These are phyloP conservation scores for Pythium coloratum DNA, from an alignment of 352 stramenopile species.

Conservation along the genomic window DNA sequence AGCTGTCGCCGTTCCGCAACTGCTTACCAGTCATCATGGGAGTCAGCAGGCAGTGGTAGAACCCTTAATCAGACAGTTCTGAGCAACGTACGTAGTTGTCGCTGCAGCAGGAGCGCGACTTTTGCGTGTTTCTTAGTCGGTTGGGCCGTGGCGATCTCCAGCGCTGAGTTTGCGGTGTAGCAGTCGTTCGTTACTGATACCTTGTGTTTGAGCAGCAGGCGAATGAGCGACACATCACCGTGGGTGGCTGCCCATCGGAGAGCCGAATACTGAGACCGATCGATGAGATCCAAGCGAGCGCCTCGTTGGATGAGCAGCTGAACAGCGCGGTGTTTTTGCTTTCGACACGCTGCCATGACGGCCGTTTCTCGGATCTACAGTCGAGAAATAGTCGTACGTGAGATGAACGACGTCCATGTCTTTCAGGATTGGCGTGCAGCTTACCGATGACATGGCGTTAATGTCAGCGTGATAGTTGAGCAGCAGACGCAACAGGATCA, in stretches of 20 bases:
- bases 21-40: constrained; percentile 2
- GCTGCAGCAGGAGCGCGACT: constrained; percentile 44
- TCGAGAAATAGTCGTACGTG: background rate
- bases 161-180: constrained; percentile 45
- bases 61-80: background rate
- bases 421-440: background rate
- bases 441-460: constrained; percentile 48
- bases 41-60: background rate
- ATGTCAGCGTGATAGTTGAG: constrained; percentile 61
- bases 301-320: constrained; percentile 47
- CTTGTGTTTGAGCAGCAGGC: constrained; percentile 39
- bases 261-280: constrained; percentile 45
- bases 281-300: constrained; percentile 40
- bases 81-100: constrained; percentile 36
- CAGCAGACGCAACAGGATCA: constrained; percentile 48
- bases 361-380: constrained; percentile 49
- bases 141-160: constrained; percentile 40
- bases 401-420: background rate
- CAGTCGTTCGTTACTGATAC: constrained; percentile 47
- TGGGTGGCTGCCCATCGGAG: constrained; percentile 53
- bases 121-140: constrained; percentile 36
- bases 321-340: constrained; percentile 36
- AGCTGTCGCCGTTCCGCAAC: constrained; percentile 40
- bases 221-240: constrained; percentile 34
- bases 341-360: constrained; percentile 51